Conservation (phyloP, 2,329 filamentous ascomycete species). For the Aspergillus viridinutans region DNA sequence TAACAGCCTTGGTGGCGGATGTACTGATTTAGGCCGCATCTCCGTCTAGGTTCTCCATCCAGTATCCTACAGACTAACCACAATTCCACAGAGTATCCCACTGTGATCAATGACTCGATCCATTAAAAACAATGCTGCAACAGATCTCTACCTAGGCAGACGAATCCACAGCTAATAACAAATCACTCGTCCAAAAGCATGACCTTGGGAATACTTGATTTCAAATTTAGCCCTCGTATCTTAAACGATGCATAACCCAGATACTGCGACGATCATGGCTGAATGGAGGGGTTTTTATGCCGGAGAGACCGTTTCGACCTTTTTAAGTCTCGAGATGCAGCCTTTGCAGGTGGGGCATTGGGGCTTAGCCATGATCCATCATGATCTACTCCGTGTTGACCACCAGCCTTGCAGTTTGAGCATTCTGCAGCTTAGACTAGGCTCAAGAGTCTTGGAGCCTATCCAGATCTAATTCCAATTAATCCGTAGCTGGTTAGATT, state of each 20-base stretch:
- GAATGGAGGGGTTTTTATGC: not conserved
- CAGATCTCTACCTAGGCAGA: not conserved
- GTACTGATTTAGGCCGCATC: not conserved
- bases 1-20: not conserved
- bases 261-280: not conserved
- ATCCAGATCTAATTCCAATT: not conserved
- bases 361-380: conserved; percentile 27
- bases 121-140: not conserved
- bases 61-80: not conserved
- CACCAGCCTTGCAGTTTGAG: not conserved
- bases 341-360: conserved; percentile 22
- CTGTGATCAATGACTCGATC: not conserved
- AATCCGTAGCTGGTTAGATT: not conserved
- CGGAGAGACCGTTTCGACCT: not conserved
- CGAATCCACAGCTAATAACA: not conserved
- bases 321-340: not conserved
- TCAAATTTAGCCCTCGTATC: not conserved
- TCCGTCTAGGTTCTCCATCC: not conserved
- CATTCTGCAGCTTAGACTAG: not conserved
- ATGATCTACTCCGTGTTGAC: conserved; percentile 1
- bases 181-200: not conserved
- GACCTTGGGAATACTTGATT: not conserved
- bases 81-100: not conserved
- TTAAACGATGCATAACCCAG: not conserved
- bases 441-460: not conserved